Percentiles rank a stretch among this genome's conserved stretches.
Conservation (phyloP, 2,329 filamentous ascomycete species). For the Aspergillus melleus region DNA sequence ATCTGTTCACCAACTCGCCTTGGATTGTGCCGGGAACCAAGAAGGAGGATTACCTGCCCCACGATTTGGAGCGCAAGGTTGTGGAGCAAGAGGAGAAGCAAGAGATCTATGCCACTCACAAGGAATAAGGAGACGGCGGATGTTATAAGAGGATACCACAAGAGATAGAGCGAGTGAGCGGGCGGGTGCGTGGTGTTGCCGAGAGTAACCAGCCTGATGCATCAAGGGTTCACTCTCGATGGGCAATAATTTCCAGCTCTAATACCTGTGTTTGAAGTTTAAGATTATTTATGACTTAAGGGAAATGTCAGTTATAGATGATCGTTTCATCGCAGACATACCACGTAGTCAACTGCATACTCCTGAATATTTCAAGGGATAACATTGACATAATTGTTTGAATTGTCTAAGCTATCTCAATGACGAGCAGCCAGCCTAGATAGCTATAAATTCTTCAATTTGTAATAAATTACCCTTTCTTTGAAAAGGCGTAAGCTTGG, state of each 20-base stretch:
- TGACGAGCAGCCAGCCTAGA: not conserved
- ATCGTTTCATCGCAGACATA: not conserved
- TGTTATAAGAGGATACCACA: not conserved
- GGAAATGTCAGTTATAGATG: not conserved
- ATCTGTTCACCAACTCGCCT: constrained; percentile 65
- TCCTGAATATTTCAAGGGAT: not conserved
- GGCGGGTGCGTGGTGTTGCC: not conserved
- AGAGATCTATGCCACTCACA: constrained; percentile 18
- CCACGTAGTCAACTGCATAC: not conserved
- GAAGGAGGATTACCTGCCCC: constrained; percentile 52
- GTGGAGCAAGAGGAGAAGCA: constrained; percentile 58
- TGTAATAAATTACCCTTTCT: not conserved
- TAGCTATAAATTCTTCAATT: not conserved
- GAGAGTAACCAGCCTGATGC: not conserved
- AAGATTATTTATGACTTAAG: not conserved
- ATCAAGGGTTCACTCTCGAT: not conserved
- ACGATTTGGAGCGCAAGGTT: constrained; percentile 61
- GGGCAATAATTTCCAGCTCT: not conserved
- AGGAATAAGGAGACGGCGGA: constrained; percentile 12
- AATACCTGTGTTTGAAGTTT: not conserved
- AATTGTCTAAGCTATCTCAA: not conserved
- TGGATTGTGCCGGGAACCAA: constrained; percentile 62
- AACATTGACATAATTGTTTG: not conserved
- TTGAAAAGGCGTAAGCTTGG: not conserved
- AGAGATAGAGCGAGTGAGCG: not conserved